Evolutionary conservation across 179 eudicot species (phyloP), one percentile per base, ranked within the genome.

Genomic region (Camellia oleifera): DNA sequence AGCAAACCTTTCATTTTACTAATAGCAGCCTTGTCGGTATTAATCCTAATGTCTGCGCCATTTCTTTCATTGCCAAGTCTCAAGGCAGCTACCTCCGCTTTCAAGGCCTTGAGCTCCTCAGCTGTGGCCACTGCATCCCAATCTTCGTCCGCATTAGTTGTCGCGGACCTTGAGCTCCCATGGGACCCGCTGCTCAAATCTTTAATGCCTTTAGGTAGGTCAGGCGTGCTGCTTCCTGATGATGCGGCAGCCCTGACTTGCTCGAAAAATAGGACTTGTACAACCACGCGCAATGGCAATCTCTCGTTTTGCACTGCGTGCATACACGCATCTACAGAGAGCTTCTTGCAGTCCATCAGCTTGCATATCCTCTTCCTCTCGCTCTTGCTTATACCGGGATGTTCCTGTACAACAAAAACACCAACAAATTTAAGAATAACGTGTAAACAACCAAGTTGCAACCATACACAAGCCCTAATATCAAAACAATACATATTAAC

Each of bases 141-240:
- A 9, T 93, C 95, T 75, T 88, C 97, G 23, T 91, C 94, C 10
- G 86, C 86, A 32, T 85, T 85, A 1, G 92, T 87, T 2, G 90
- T 85, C 5, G 81, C 81, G 3, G 97, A 87, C 44, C 89, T 86
- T 2, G 89, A 84, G 86, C 93, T 89, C 69, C 93, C 86, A 18
- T 80, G 84, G 40, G 93, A 86, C 53, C 87, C 86, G 48, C 64
- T 79, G 82, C 85, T 87, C 15, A 91, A 84, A 79, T 90, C 94
- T 53, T 87, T 81, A 42, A 90, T 86, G 82, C 89, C 87, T 77
- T 85, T 89, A 8, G 97, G 97, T 2, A 93, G 90, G 81, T 94
- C 98, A 0, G 98, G 98, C 2, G 97, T 93, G 89, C 92, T 89
- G 58, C 95, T 86, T 2, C 97, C 98, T 0, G 98, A 95, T n/a